Evolutionary conservation across 805 yeast genomes (phyloP).

Genomic region (Maudiozyma bulderi): DNA sequence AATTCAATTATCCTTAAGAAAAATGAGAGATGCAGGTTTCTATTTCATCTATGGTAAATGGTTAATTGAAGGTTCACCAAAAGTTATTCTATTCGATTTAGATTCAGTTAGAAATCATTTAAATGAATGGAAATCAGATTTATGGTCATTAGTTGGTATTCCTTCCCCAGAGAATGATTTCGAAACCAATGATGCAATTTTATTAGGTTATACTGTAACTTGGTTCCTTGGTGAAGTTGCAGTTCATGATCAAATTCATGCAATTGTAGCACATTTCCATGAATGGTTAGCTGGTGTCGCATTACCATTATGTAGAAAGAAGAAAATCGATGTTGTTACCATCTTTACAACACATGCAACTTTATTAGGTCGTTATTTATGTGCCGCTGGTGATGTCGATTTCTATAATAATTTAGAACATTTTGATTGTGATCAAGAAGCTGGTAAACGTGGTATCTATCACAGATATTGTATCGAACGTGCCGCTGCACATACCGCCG

Average conservation of each 20-base stretch:
- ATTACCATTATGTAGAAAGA: conserved; percentile 80
- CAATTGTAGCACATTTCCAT: conserved; percentile 89
- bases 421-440: conserved; percentile 95
- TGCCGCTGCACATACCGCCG: conserved; percentile 94
- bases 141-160: conserved; percentile 85
- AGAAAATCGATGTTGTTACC: conserved; percentile 88
- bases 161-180: conserved; percentile 85
- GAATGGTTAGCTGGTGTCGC: conserved; percentile 99
- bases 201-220: conserved; percentile 86
- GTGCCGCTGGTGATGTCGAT: conserved; percentile 96
- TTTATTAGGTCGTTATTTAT: conserved; percentile 81
- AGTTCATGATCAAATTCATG: conserved; percentile 68
- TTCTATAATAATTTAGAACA: conserved; percentile 82
- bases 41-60: conserved; percentile 84
- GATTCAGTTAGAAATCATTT: conserved; percentile 59
- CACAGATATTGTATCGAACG: conserved; percentile 95
- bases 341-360: conserved; percentile 98
- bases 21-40: conserved; percentile 78
- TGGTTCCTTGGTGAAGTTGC: conserved; percentile 95
- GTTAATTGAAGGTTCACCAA: conserved; percentile 96
- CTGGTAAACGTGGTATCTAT: conserved; percentile 94
- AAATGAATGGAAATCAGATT: conserved; percentile 89
- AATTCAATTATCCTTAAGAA: conserved; percentile 42
- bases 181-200: conserved; percentile 87
- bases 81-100: conserved; percentile 80